phyloP scores from a whole-genome alignment of 768 basidiomycete genomes.

The Auriculariales sp. region DNA sequence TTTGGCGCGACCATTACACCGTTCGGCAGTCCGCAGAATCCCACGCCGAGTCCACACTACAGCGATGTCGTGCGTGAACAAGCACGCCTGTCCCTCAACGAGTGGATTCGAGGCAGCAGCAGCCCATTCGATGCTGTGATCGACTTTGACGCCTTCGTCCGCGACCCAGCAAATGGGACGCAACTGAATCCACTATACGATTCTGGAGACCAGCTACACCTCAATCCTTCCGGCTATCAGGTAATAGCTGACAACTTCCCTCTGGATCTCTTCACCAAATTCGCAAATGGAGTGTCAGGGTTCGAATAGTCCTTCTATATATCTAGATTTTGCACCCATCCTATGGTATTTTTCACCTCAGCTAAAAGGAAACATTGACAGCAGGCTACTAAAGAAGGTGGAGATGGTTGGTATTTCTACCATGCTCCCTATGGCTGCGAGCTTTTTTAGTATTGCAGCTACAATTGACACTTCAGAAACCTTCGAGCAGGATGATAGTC shows the following conservation, averaged over 20 bases:
- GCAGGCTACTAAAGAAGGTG: no score
- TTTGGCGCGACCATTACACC: slow-evolving; percentile 39
- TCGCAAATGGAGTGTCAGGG: slow-evolving; percentile 12
- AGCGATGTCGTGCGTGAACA: slow-evolving; percentile 23
- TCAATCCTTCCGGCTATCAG: slow-evolving; percentile 30
- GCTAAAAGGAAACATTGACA: no score
- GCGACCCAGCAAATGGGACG: slow-evolving; percentile 22
- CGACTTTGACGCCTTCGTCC: slow-evolving; percentile 30
- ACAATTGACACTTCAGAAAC: no score
- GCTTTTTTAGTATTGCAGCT: no score
- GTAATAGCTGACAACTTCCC: slow-evolving; percentile 29
- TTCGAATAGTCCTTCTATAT: no score
- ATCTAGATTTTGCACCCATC: no score
- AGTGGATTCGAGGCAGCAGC: slow-evolving; percentile 26
- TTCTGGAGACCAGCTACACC: slow-evolving; percentile 34
- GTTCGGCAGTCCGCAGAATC: slow-evolving; percentile 21
- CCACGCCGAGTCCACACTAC: slow-evolving; percentile 23
- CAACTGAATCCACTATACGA: slow-evolving; percentile 24
- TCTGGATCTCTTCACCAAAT: slow-evolving; percentile 22
- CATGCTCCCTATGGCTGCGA: no score
- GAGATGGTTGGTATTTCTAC: no score
- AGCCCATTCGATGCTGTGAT: slow-evolving; percentile 30
- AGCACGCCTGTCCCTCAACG: slow-evolving; percentile 28
- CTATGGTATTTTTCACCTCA: no score
- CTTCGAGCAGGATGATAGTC: no score